Base-by-base conservation (phyloP, 2,329 filamentous ascomycete species). In the Monosporascus sp. region DNA sequence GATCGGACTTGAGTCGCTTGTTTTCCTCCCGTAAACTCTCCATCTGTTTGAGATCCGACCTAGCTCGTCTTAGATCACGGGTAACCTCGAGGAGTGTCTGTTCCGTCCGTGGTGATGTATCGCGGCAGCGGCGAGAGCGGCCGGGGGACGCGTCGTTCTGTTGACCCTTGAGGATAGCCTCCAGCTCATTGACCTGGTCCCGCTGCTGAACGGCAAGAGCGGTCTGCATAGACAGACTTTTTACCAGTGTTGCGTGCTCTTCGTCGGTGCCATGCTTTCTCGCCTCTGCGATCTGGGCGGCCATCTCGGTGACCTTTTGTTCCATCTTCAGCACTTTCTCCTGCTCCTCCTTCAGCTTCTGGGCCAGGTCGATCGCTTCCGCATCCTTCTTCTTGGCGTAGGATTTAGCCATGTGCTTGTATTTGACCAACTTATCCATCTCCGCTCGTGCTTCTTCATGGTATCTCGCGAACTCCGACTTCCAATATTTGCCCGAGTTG, bases 401-500 rank as follows among this genome's bases (percentile, higher is more conserved):
- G 52, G 84, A 86, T 70, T 89, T 92, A 53, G 88, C 87, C 56
- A 90, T 76, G 65, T 89, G 83, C 73, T 91, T 90, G 75, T 91
- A 92, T 65, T 83, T 83, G 65, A 92, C 80, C 64, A 93, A 76
- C 72, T 87, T 89, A 72, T 85, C 84, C 76, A 91, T 85, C 68
- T 92, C 87, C 44, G 77, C 79, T 67, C 83, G 83, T 57, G 88
- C 88, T 57, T 88, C 86, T 45, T 82, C 77, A 48, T 89, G 84
- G 63, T 92, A 93, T 51, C 78, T 80, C 59, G 89, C 80, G 62
- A 88, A 92, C 64, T 90, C 82, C 24, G 82, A 79, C 70, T 92
- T 92, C 89, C 89, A 93, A 69, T 88, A 91, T 61, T 81, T 84
- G 6, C 88, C 88, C 4, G 88, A 90, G 54, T 87, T 81, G 2